phyloP scores from a whole-genome alignment of 495 filamentous ascomycete species.

The Chaetomium fimeti region DNA sequence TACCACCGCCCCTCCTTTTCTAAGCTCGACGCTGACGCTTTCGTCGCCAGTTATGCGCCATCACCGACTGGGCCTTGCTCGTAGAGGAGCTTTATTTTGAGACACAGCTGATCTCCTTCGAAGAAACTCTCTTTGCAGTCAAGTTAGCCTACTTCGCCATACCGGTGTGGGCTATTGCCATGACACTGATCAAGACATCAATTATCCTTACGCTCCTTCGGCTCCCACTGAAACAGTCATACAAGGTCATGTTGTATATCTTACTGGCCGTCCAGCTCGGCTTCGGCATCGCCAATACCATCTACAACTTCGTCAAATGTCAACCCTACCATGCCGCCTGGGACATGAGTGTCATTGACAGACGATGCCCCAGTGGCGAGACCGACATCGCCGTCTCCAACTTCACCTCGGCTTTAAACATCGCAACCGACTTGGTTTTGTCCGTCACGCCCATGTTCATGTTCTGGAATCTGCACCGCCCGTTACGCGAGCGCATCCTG shows the following conservation, averaged over 20 bases:
- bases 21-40: background rate
- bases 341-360: conserved; percentile 14
- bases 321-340: conserved; percentile 24
- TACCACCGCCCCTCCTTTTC: background rate
- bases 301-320: conserved; percentile 26
- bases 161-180: conserved; percentile 24
- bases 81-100: conserved; percentile 8
- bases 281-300: conserved; percentile 19
- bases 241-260: conserved; percentile 12
- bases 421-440: conserved; percentile 23
- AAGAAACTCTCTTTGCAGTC: background rate
- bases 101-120: conserved; percentile 6
- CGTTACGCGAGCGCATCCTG: conserved; percentile 26
- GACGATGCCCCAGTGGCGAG: conserved; percentile 5
- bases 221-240: conserved; percentile 14
- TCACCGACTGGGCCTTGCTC: conserved; percentile 25
- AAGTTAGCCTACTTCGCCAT: conserved; percentile 22
- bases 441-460: conserved; percentile 25
- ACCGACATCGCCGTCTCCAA: conserved; percentile 20
- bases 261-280: conserved; percentile 15
- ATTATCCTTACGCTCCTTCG: conserved; percentile 26
- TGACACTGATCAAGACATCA: conserved; percentile 29
- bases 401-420: conserved; percentile 24
- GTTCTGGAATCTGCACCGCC: conserved; percentile 25
- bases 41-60: conserved; percentile 9